Percentiles rank a stretch among this genome's conserved stretches.
phyloP scores from a whole-genome alignment of 352 stramenopile species.

The Pythium phragmiticola region DNA sequence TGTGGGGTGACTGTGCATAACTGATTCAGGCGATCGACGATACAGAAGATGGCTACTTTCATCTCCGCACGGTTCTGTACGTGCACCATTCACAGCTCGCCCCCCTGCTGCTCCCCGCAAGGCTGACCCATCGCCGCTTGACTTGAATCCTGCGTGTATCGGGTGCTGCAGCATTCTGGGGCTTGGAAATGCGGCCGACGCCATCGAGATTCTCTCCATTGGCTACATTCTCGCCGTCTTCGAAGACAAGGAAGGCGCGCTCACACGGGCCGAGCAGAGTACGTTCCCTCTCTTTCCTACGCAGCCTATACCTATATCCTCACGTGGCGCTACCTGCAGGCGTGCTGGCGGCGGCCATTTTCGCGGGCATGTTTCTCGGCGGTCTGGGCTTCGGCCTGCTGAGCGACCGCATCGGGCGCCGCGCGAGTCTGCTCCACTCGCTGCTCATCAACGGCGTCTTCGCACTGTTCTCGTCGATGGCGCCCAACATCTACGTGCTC shows the following conservation, averaged over 20 bases:
- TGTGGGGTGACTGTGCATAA: constrained; percentile 2
- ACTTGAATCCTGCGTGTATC: background rate
- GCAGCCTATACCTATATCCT: no score
- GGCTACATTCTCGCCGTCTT: constrained; percentile 90
- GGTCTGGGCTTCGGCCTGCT: constrained; percentile 74
- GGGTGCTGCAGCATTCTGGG: constrained; percentile 58
- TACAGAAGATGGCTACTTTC: constrained; percentile 64
- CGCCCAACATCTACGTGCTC: constrained; percentile 60
- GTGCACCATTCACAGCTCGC: constrained; percentile 3
- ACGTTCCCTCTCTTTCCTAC: no score
- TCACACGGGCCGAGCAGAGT: constrained; percentile 55
- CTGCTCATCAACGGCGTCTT: constrained; percentile 82
- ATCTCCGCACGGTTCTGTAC: constrained; percentile 66
- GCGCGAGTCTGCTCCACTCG: constrained; percentile 68
- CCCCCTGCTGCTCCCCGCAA: background rate
- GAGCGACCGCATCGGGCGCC: constrained; percentile 76
- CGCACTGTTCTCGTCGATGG: constrained; percentile 68
- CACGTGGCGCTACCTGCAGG: constrained; percentile 36
- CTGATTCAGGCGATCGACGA: constrained; percentile 44
- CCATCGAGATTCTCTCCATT: constrained; percentile 90
- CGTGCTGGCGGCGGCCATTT: constrained; percentile 82
- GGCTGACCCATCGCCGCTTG: no score
- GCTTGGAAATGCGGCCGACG: constrained; percentile 86
- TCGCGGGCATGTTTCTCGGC: constrained; percentile 89
- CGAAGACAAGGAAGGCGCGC: constrained; percentile 64